A percentile compares a stretch with the other conserved stretches of the same genome.
Evolutionary conservation across 148 eudicot genomes (phyloP).

Genomic region (Tetragonia tetragonoides): DNA sequence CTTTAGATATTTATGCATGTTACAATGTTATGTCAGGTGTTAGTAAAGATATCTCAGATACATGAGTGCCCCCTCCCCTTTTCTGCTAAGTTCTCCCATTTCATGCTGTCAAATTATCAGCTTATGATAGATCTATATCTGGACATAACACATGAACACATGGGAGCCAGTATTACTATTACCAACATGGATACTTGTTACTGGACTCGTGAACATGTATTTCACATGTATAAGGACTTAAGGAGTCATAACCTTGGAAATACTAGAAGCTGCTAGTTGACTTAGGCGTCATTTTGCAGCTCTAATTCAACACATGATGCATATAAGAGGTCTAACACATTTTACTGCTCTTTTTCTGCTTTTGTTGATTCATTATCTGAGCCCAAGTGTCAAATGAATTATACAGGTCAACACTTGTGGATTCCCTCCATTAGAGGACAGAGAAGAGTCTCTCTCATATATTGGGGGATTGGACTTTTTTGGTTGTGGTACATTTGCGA

Average conservation of each 20-base stretch:
- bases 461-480: conserved; percentile 80
- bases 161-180: background rate
- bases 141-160: background rate
- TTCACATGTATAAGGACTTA: background rate
- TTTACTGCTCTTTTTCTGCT: background rate
- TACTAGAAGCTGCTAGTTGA: background rate
- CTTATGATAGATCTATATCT: background rate
- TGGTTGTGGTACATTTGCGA: conserved; percentile 69
- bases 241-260: background rate
- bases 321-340: background rate
- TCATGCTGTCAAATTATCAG: background rate
- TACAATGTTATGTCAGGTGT: background rate
- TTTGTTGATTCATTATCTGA: conserved; percentile 6
- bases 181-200: background rate
- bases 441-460: conserved; percentile 63
- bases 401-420: conserved; percentile 95
- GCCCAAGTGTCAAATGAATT: conserved; percentile 3
- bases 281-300: background rate
- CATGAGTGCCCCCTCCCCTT: background rate
- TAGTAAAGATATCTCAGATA: background rate
- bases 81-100: background rate
- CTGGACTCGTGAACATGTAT: background rate
- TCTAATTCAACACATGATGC: background rate
- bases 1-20: background rate
- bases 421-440: conserved; percentile 92